Evolutionary conservation across 805 yeast species (phyloP).

Genomic region (Lipomyces sp.): DNA sequence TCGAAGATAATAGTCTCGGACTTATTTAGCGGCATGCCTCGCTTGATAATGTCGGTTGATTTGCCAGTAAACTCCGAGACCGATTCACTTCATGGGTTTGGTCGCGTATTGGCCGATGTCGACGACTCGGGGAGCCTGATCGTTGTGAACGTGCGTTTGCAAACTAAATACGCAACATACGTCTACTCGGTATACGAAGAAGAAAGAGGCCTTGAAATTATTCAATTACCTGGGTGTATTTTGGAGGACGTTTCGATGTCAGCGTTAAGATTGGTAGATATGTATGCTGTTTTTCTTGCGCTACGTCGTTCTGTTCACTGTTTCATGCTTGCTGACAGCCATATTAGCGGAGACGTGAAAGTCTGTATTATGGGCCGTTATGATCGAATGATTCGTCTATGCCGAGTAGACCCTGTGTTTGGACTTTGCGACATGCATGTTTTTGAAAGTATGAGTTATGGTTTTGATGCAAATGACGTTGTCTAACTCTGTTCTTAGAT

Average conservation of each 20-base stretch:
- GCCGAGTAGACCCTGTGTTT: neutral
- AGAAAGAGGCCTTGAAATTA: neutral
- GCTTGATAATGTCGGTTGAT: neutral
- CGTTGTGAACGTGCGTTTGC: neutral
- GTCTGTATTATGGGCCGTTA: neutral
- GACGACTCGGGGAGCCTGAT: slow-evolving; percentile 5
- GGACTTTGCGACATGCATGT: neutral
- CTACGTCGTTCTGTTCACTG: too few species aligned
- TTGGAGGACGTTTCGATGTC: neutral
- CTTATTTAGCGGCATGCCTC: neutral
- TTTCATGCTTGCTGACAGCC: too few species aligned
- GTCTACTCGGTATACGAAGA: neutral
- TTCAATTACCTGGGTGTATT: neutral
- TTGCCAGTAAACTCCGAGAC: neutral
- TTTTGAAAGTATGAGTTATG: neutral
- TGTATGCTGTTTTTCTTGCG: too few species aligned
- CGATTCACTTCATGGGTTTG: too few species aligned
- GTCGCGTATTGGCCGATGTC: slow-evolving; percentile 9
- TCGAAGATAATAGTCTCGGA: neutral
- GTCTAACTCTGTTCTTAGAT: neutral
- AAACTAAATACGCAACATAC: neutral
- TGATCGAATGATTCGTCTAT: neutral
- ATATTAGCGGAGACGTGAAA: neutral
- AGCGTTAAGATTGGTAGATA: neutral
- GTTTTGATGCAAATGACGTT: too few species aligned